phyloP scores from a whole-genome alignment of 1,284 basidiomycete species.

The Serendipita sp. region DNA sequence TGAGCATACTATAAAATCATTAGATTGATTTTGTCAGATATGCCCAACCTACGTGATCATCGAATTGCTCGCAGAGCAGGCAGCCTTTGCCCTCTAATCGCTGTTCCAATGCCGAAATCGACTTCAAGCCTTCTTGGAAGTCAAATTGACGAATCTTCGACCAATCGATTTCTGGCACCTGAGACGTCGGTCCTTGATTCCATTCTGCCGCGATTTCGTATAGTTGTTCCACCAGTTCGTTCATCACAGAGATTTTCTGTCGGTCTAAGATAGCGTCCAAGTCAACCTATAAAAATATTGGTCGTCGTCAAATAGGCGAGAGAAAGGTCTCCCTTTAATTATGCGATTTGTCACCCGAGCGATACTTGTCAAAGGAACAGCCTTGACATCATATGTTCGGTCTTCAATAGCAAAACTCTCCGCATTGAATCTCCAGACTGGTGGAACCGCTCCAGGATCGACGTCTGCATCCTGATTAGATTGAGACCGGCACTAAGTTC shows the following conservation, averaged over 20 bases:
- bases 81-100: slow-evolving; percentile 35
- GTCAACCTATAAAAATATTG: slow-evolving; percentile 41
- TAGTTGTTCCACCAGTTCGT: slow-evolving; percentile 35
- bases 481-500: slow-evolving; percentile 5
- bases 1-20: slow-evolving; percentile 44
- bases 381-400: slow-evolving; percentile 54
- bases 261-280: slow-evolving; percentile 50
- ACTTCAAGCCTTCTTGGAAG: slow-evolving; percentile 72
- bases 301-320: slow-evolving; percentile 3
- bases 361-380: slow-evolving; percentile 64
- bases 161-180: slow-evolving; percentile 75
- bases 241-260: slow-evolving; percentile 51
- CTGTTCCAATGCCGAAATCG: slow-evolving; percentile 38
- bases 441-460: slow-evolving; percentile 46
- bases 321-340: slow-evolving; percentile 47
- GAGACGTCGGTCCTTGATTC: slow-evolving; percentile 24
- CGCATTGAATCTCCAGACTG: slow-evolving; percentile 57
- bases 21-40: not conserved
- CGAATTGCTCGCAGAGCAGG: slow-evolving; percentile 48
- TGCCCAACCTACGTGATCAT: slow-evolving; percentile 41
- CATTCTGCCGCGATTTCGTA: slow-evolving; percentile 40
- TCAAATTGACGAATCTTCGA: slow-evolving; percentile 70
- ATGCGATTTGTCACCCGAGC: slow-evolving; percentile 55
- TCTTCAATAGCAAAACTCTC: slow-evolving; percentile 33
- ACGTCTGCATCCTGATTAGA: slow-evolving; percentile 33